Evolutionary conservation across 2,329 filamentous ascomycete genomes (phyloP), one percentile per base, ranked within the genome.

Genomic region (Talaromyces sp.): DNA sequence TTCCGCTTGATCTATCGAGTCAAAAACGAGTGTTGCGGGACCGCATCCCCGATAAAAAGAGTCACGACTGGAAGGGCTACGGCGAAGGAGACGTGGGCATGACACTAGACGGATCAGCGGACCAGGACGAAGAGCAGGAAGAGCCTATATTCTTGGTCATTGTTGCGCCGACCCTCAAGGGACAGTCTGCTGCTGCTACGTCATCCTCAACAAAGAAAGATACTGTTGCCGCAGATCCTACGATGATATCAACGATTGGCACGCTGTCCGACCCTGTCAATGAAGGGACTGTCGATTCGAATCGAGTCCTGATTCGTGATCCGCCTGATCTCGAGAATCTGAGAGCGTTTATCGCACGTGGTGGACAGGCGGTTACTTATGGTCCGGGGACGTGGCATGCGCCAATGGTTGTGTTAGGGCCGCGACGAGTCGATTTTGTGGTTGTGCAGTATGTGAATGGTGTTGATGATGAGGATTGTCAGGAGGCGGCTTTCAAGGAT

Each of bases 311-410:
- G 0, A 79, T 84, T 65, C 79, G 66, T 71, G 60, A 83, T 74
- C 70, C 92, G 19, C 94, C 95, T 0, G 92, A 97, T 76, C 73
- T 97, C 47, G 75, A 76, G 24, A 83, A 85, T 9, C 71, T 96
- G 45, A 84, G 83, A 69, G 94, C 93, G 0, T 99, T 97, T 75
- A 79, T 96, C 63, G 93, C 91, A 1, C 86, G 84, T 59, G 88
- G 87, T 2, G 83, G 85, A 27, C 92, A 97, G 80, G 93, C 92
- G 11, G 92, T 99, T 14, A 97, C 93, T 2, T 99, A 98, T 76
- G 92, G 86, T 1, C 88, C 91, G 1, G 95, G 92, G 5, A 97
- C 93, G 62, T 99, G 89, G 94, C 95, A 99, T 81, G 93, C 94
- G 67, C 95, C 95, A 0, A 98, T 99, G 94, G 90, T 93, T 14